Percentiles rank a stretch among this genome's conserved stretches.
Conservation (phyloP, 176 grass and related monocot species). For the Oryza brachyantha region DNA sequence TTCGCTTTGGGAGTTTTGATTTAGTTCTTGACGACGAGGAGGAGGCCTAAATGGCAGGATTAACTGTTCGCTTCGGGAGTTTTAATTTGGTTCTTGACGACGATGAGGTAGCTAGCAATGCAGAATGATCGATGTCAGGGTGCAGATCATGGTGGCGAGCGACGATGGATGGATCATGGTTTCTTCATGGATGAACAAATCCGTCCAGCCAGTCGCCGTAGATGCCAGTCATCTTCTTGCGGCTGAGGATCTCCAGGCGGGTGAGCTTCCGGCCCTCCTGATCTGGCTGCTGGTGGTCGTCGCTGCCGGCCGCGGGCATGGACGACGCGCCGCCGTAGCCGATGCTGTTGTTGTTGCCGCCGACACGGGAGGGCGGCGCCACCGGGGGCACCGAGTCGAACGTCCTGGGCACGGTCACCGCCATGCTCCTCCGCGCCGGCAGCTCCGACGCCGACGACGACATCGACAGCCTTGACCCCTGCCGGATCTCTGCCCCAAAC, state of each 20-base stretch:
- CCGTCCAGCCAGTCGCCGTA: conserved; percentile 48
- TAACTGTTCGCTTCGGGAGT: too few species aligned
- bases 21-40: background rate
- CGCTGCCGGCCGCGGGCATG: background rate
- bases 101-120: background rate
- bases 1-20: background rate
- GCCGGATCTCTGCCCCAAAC: background rate
- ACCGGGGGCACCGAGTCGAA: background rate
- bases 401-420: background rate
- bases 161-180: background rate
- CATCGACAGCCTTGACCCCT: background rate
- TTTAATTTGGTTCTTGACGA: background rate
- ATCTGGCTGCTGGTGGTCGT: background rate
- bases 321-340: background rate
- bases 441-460: background rate
- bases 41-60: background rate
- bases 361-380: background rate
- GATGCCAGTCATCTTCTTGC: conserved; percentile 21
- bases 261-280: background rate
- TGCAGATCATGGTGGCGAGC: too few species aligned
- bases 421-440: background rate
- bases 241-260: conserved; percentile 12
- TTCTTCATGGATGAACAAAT: background rate
- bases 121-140: background rate
- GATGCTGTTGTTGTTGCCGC: too few species aligned